Evolutionary conservation across 2,329 filamentous ascomycete genomes (phyloP), one percentile per base, ranked within the genome.

Genomic region (Nemania sp.): DNA sequence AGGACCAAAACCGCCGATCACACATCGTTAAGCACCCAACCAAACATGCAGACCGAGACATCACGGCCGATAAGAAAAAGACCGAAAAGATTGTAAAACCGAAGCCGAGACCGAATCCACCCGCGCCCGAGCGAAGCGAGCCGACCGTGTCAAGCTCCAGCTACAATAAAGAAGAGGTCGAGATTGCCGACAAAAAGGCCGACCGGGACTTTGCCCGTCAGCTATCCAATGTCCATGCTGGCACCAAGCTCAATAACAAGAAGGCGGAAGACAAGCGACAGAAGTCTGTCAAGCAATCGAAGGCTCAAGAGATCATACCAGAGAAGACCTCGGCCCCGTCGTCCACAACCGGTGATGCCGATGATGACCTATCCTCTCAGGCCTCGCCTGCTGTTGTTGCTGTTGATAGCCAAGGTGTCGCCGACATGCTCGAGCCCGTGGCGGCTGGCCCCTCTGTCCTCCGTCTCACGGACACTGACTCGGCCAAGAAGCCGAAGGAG

Each of bases 361-460:
- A 95, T 69, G 90, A 96, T 70, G 91, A 96, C 70, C 80, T 89
- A 69, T 92, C 92, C 2, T 81, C 89, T 7, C 81, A 83, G 59
- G 80, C 81, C 46, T 93, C 91, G 11, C 90, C 91, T 34, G 80
- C 85, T 52, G 78, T 83, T 20, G 73, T 69, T 37, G 79, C 85
- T n/a, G 81, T 80, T 13, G 82, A 85, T 59, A 82, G 84, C 61
- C 86, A 84, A 56, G 90, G 90, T 72, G 86, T 97, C 59, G 90
- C 90, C 56, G 94, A 97, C 77, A 98, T 98, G 94, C 87, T 98
- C 15, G 92, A 96, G 77, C 81, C 89, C 50, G 78, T 85, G 45
- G 76, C 85, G 2, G 74, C 86, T 40, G 89, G 86, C 55, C 90
- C 92, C 21, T 87, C 88, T 0, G 86, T 96, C 49, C 81, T 97